phyloP scores from a whole-genome alignment of 1,284 basidiomycete genomes.

The Kwoniella shivajii region DNA sequence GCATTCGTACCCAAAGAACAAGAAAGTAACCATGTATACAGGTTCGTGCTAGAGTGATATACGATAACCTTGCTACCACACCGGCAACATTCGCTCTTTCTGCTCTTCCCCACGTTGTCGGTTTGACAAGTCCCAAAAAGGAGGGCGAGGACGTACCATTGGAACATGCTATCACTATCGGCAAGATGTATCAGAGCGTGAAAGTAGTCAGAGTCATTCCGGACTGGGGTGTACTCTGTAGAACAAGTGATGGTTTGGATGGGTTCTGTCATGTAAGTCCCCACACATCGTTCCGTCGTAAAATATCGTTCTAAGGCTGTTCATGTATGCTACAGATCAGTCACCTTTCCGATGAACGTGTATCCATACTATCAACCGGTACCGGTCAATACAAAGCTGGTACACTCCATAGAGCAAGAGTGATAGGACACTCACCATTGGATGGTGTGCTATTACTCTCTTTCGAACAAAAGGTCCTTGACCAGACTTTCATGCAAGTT shows the following conservation, averaged over 20 bases:
- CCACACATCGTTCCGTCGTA: too few species aligned
- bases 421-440: slow-evolving; percentile 82
- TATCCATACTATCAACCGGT: slow-evolving; percentile 68
- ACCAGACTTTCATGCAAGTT: slow-evolving; percentile 84
- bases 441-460: slow-evolving; percentile 89
- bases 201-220: slow-evolving; percentile 73
- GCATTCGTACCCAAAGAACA: neutral
- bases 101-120: slow-evolving; percentile 71
- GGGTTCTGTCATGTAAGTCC: slow-evolving; percentile 82
- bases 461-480: slow-evolving; percentile 77
- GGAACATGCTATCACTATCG: slow-evolving; percentile 69
- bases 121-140: slow-evolving; percentile 56
- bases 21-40: slow-evolving; percentile 19
- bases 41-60: slow-evolving; percentile 83
- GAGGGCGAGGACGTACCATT: slow-evolving; percentile 52
- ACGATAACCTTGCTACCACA: slow-evolving; percentile 68
- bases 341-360: slow-evolving; percentile 86
- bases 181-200: slow-evolving; percentile 69
- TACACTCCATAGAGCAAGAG: slow-evolving; percentile 80
- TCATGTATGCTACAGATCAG: slow-evolving; percentile 68
- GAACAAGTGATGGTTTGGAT: slow-evolving; percentile 65
- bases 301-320: neutral
- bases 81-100: slow-evolving; percentile 82
- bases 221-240: slow-evolving; percentile 77
- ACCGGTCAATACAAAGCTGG: slow-evolving; percentile 78